Evolutionary conservation across 176 grass and related monocot genomes (phyloP).

Genomic region (Aegilops sharonensis): DNA sequence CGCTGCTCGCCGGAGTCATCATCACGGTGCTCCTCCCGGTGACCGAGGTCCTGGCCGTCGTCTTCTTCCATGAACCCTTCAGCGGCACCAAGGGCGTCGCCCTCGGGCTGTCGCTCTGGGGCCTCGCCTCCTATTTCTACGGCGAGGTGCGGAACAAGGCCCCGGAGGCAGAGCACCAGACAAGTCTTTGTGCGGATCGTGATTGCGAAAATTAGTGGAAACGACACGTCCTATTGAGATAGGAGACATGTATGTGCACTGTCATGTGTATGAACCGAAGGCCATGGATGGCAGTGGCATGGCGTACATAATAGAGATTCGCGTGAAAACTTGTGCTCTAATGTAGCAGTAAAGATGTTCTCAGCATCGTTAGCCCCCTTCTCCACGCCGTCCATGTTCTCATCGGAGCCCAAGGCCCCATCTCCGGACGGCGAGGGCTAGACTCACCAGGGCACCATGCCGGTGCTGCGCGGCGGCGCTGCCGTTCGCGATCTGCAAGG

Average conservation of each 20-base stretch:
- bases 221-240: neutral
- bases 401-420: too few species aligned
- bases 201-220: neutral
- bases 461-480: too few species aligned
- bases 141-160: constrained; percentile 61
- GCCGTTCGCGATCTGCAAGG: too few species aligned
- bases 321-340: too few species aligned
- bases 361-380: too few species aligned
- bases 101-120: constrained; percentile 76
- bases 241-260: neutral
- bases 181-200: neutral
- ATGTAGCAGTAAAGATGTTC: too few species aligned
- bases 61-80: constrained; percentile 73
- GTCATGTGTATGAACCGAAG: too few species aligned
- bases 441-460: too few species aligned
- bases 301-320: too few species aligned
- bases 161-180: neutral
- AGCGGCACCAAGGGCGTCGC: constrained; percentile 67
- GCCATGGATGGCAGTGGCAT: too few species aligned
- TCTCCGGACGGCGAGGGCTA: too few species aligned
- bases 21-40: constrained; percentile 64
- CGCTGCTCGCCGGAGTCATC: constrained; percentile 79
- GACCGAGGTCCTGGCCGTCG: constrained; percentile 63
- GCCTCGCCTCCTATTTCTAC: constrained; percentile 79
- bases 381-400: too few species aligned